Base-by-base conservation (phyloP, 345 rosid species). In the Ricinus communis region DNA sequence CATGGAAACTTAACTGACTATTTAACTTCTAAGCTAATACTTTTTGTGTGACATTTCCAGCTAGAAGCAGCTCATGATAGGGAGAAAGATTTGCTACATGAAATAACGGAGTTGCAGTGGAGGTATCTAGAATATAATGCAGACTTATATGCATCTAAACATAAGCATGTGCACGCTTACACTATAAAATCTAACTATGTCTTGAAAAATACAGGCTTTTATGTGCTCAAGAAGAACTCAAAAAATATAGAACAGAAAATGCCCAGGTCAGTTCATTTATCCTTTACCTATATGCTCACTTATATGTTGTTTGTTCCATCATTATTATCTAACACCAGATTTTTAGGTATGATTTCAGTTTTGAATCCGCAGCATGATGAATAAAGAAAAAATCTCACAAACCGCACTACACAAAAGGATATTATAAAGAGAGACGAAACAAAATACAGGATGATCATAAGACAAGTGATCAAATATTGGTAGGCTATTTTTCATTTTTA, bases 1-100 rank as follows among this genome's bases (percentile, higher is more conserved):
- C 51, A 43, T 14, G 51, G 14, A 64, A 62, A 62, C 38, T 33
- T 33, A 6, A 33, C 38, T 33, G 2, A 9, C 38, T 28, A 7
- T 65, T 46, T 49, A 47, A 10, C 5, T 56, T 28, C 69, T 15
- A 62, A 51, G 56, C 27, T 61, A n/a, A 40, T 1, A n/a, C 2
- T 52, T 43, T 62, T 41, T 27, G 11, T 36, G 40, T 64, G 66
- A 41, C 19, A n/a, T 71, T 72, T 69, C 28, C 85, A 95, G 99
- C 84, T 95, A 51, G 99, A 95, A 86, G 85, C 90, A 61, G 88
- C 96, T 58, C 90, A 92, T 69, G 99, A 95, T 41, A 85, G 92
- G 83, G 99, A 95, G 79, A 90, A 88, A 79, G 99, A 92, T 41
- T 76, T 92, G 65, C 92, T 95, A 76, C 89, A 87, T 30, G 98